Evolutionary conservation across 2,329 filamentous ascomycete genomes (phyloP).

Genomic region (Paecilomyces sp.): DNA sequence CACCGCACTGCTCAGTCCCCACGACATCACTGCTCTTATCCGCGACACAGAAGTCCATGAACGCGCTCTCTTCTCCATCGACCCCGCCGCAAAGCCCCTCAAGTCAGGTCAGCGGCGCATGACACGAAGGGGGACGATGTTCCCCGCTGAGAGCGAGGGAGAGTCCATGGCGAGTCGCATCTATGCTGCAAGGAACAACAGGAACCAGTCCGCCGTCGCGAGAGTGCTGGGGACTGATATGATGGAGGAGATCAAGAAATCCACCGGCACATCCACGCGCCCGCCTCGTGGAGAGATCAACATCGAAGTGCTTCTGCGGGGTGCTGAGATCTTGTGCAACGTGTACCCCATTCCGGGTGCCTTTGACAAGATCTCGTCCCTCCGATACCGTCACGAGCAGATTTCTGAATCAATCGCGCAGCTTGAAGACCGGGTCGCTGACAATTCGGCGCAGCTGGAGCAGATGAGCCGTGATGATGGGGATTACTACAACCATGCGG

Average conservation of each 20-base stretch:
- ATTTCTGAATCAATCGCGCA: constrained; percentile 67
- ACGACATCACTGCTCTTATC: constrained; percentile 91
- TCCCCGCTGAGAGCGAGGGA: constrained; percentile 25
- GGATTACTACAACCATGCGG: constrained; percentile 48
- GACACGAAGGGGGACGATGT: constrained; percentile 44
- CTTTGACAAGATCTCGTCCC: constrained; percentile 63
- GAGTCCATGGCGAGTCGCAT: constrained; percentile 41
- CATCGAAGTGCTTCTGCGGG: constrained; percentile 73
- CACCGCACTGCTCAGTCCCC: constrained; percentile 77
- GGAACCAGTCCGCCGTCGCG: constrained; percentile 74
- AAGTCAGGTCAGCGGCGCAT: constrained; percentile 40
- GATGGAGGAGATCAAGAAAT: constrained; percentile 67
- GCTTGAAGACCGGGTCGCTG: constrained; percentile 72
- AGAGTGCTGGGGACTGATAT: constrained; percentile 83
- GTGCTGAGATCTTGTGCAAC: constrained; percentile 81
- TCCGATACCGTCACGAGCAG: constrained; percentile 65
- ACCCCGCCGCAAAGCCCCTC: constrained; percentile 53
- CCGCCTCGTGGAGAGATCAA: constrained; percentile 64
- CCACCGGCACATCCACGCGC: constrained; percentile 48
- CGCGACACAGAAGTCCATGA: constrained; percentile 94
- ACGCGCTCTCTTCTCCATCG: constrained; percentile 87
- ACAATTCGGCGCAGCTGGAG: constrained; percentile 67
- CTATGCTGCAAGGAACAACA: constrained; percentile 49
- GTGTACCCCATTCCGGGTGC: constrained; percentile 83
- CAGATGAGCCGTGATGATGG: constrained; percentile 58